Conservation (phyloP, 2,329 filamentous ascomycete species). For the Claviceps citrina region DNA sequence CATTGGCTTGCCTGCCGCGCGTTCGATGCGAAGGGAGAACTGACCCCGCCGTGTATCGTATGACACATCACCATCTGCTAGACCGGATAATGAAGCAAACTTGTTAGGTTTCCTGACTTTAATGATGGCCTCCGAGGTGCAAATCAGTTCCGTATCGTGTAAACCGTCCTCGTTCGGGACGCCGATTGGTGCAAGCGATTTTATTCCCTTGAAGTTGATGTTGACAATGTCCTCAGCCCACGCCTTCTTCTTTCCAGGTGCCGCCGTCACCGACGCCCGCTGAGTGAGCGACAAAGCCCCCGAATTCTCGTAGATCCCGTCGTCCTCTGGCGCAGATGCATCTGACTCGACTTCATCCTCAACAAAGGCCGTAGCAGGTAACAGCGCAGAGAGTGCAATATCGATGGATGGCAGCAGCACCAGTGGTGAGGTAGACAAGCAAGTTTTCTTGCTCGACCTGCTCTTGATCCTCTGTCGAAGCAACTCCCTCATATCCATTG, state of each 20-base stretch:
- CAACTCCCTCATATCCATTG: constrained; percentile 33
- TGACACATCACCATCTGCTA: constrained; percentile 44
- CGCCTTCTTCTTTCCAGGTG: constrained; percentile 16
- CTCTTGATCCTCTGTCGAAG: constrained; percentile 29
- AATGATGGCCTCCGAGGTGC: constrained; percentile 38
- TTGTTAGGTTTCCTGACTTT: constrained; percentile 36
- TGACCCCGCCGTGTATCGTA: constrained; percentile 45
- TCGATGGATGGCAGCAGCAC: constrained; percentile 33
- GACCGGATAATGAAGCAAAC: constrained; percentile 38
- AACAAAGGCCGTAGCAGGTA: constrained; percentile 21
- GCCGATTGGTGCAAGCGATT: constrained; percentile 10
- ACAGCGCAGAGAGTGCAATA: constrained; percentile 32
- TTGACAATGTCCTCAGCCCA: constrained; percentile 47
- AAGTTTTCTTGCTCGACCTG: constrained; percentile 18
- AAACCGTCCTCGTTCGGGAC: constrained; percentile 5
- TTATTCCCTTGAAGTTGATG: constrained; percentile 38
- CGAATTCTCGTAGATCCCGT: constrained; percentile 5
- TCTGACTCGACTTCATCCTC: constrained; percentile 9
- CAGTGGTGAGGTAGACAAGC: constrained; percentile 25
- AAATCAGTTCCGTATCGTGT: constrained; percentile 16
- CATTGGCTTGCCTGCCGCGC: constrained; percentile 42
- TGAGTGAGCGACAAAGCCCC: constrained; percentile 13
- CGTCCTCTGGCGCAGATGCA: constrained; percentile 3
- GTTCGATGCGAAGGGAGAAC: constrained; percentile 46
- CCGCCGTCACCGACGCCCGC: constrained; percentile 8